phyloP scores from a whole-genome alignment of 2,329 filamentous ascomycete genomes.

The Aspergillus sp. region DNA sequence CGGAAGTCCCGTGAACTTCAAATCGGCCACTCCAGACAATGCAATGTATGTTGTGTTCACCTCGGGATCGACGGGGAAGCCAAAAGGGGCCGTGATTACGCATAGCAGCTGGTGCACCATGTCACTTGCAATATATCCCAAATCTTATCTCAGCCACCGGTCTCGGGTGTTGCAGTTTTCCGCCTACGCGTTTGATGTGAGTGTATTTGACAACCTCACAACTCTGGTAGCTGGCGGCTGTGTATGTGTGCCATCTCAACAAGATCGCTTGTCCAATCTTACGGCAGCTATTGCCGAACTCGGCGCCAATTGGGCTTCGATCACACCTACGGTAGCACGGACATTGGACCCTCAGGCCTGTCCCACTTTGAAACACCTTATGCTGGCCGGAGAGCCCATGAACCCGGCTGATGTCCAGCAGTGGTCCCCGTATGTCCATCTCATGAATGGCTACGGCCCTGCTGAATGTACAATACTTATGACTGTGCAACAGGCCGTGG shows the following conservation, averaged over 20 bases:
- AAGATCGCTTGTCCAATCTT: not conserved
- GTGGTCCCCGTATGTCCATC: too few species aligned
- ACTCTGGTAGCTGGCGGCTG: not conserved
- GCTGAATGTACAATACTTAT: too few species aligned
- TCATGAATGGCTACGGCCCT: too few species aligned
- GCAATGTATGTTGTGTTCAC: not conserved
- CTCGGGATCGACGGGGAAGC: not conserved
- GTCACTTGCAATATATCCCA: not conserved
- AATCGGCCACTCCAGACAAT: not conserved
- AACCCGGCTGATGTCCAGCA: too few species aligned
- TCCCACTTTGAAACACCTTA: slow-evolving; percentile 9
- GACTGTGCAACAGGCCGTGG: too few species aligned
- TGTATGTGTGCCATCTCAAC: slow-evolving; percentile 3
- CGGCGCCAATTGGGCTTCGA: slow-evolving; percentile 36
- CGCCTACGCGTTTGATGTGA: not conserved
- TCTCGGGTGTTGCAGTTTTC: not conserved
- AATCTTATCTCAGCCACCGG: too few species aligned
- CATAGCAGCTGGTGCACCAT: not conserved
- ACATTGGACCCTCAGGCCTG: slow-evolving; percentile 20
- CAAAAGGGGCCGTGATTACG: not conserved
- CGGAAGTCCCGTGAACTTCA: not conserved
- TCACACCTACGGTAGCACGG: slow-evolving; percentile 39
- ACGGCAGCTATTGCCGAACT: slow-evolving; percentile 14
- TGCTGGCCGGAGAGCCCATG: not conserved
- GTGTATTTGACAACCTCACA: not conserved